Evolutionary conservation across 495 filamentous ascomycete genomes (phyloP).

Genomic region (Glarea lozoyensis): DNA sequence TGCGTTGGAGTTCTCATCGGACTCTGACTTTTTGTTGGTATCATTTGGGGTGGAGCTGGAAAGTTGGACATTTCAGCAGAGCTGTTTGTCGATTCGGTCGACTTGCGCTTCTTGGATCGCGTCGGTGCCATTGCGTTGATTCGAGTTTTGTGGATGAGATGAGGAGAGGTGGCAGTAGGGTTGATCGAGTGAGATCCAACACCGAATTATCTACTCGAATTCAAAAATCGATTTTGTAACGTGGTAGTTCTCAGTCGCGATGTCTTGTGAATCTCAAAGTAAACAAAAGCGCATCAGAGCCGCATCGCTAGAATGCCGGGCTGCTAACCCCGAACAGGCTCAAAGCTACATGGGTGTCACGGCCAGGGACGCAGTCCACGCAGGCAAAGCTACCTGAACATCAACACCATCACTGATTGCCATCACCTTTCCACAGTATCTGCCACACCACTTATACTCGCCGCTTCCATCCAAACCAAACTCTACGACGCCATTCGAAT

Average conservation of each 20-base stretch:
- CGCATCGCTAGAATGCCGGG: conserved; percentile 6
- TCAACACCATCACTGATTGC: background rate
- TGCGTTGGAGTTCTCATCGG: conserved; percentile 28
- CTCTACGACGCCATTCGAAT: background rate
- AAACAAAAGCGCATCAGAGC: conserved; percentile 18
- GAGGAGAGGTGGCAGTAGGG: background rate
- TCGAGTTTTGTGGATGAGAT: background rate
- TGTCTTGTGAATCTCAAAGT: conserved; percentile 8
- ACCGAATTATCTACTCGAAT: conserved; percentile 1
- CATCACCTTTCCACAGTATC: conserved; percentile 3
- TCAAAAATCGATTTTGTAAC: too few species aligned
- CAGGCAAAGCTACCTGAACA: conserved; percentile 17
- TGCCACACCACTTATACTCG: background rate
- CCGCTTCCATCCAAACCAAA: background rate
- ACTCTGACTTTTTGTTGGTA: conserved; percentile 31
- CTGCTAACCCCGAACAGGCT: conserved; percentile 11
- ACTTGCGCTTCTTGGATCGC: conserved; percentile 40
- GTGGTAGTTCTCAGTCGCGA: background rate
- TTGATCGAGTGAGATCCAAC: background rate
- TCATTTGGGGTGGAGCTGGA: conserved; percentile 24
- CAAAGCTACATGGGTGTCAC: conserved; percentile 15
- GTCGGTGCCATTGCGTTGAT: conserved; percentile 18
- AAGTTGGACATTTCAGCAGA: conserved; percentile 24
- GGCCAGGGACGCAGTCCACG: conserved; percentile 11
- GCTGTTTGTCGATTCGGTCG: conserved; percentile 32